Base-by-base conservation (phyloP, 129 eudicot species). In the Pulicaria dysenterica region DNA sequence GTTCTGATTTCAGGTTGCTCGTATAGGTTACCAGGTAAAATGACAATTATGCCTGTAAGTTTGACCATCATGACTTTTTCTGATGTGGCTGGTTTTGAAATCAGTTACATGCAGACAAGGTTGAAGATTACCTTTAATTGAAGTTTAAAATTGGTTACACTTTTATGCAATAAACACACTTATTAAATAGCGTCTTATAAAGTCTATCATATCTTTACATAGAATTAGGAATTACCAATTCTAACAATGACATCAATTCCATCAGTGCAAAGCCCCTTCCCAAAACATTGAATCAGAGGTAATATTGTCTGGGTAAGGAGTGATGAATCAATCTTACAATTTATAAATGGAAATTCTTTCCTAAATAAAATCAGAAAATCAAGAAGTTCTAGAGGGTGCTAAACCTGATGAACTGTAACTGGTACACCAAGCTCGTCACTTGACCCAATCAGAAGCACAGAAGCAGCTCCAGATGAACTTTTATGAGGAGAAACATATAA, bases 371-470 rank as follows among this genome's bases (percentile, higher is more conserved):
- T 50, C 61, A 69, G 53, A 67, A 56, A 60, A 59, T 10, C 63
- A 17, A 84, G 31, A 75, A 65, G 51, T 17, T 36, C 31, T 4
- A 69, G 37, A 73, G 63, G 8, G 64, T 59, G 59, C 58, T 59
- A 47, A 82, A 94, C 98, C 98, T 94, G 99, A 75, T 94, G 86
- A 79, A 90, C 83, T 14, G 97, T 88, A 69, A 94, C 79, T 13
- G 99, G 99, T 58, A 90, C 81, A 55, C 99, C 99, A 81, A 94
- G 96, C 84, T 88, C 99, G 49, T 94, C 97, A 71, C 97, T 85
- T 42, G 96, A 94, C 79, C 99, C 93, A 86, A 94, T 83, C 63
- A 94, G 81, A 42, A 94, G 86, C 73, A 94, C 99, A 73, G 99
- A 82, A 38, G 99, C 96, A 54, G 99, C 96, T 65, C 83, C 81